phyloP scores from a whole-genome alignment of 169 alveolate species.

The Amoebophrya sp. region DNA sequence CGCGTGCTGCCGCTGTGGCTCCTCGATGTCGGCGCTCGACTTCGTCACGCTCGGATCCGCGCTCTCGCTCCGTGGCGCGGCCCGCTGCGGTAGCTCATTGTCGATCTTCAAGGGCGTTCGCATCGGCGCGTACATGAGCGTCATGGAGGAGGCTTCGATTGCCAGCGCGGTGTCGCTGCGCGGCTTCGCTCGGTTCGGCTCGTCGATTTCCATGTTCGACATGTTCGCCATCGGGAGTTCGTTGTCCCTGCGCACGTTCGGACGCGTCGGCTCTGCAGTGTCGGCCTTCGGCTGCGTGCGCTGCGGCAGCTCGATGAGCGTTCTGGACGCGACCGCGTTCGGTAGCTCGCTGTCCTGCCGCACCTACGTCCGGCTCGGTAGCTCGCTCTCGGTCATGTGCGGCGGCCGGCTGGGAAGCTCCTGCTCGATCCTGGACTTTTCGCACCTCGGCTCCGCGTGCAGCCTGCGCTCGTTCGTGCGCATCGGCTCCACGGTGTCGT shows the following conservation, averaged over 20 bases:
- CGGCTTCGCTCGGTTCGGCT: slow-evolving; percentile 6
- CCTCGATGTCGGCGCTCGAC: not conserved
- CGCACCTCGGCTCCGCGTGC: not conserved
- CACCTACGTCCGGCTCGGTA: not conserved
- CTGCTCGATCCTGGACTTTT: not conserved
- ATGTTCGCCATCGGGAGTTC: not conserved
- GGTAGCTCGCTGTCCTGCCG: slow-evolving; percentile 2
- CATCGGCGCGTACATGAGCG: not conserved
- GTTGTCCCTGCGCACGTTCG: not conserved
- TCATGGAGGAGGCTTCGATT: not conserved
- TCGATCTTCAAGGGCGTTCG: not conserved
- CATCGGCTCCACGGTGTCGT: not conserved
- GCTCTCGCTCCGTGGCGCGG: not conserved
- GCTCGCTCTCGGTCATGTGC: not conserved
- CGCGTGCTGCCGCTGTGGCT: not conserved
- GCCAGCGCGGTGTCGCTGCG: slow-evolving; percentile 5
- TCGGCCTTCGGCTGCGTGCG: slow-evolving; percentile 1
- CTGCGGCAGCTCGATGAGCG: not conserved
- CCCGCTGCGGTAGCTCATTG: not conserved
- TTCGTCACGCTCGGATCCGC: not conserved
- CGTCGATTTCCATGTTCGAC: not conserved
- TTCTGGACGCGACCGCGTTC: not conserved
- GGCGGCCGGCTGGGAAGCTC: not conserved
- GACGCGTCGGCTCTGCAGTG: not conserved
- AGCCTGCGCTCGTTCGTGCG: not conserved